Conservation (phyloP, 441 rosid genomes). For the Populus trichocarpa region DNA sequence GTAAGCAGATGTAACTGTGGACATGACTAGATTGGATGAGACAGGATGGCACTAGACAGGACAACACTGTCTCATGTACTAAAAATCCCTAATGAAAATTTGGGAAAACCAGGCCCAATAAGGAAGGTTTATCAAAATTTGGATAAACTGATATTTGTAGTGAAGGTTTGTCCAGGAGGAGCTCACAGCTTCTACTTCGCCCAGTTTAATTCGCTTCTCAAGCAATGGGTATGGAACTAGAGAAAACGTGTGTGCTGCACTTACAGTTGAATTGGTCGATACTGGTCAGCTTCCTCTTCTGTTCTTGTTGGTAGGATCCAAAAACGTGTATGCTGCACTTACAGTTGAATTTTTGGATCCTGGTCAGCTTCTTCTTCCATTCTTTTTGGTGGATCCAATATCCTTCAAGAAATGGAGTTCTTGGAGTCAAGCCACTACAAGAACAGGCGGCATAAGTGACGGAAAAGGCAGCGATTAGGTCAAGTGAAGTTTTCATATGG, state of each 20-base stretch:
- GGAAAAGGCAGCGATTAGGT: slow-evolving; percentile 27
- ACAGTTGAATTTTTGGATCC: not conserved
- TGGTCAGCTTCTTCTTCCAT: not conserved
- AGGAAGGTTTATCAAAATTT: too few species aligned
- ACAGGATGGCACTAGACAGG: too few species aligned
- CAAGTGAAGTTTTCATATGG: not conserved
- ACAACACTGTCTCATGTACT: too few species aligned
- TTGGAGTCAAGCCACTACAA: not conserved
- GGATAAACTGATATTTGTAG: not conserved
- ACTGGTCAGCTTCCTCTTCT: too few species aligned
- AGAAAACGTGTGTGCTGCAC: not conserved
- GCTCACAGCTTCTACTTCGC: not conserved
- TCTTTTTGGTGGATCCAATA: not conserved
- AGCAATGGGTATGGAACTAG: not conserved
- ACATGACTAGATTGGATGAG: too few species aligned
- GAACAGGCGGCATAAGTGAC: slow-evolving; percentile 31
- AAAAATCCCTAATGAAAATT: too few species aligned
- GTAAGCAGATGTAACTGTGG: too few species aligned
- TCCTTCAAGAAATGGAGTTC: slow-evolving; percentile 3
- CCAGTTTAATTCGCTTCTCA: not conserved
- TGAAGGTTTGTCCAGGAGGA: not conserved
- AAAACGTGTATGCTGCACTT: not conserved
- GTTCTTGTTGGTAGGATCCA: too few species aligned
- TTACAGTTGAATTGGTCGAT: too few species aligned
- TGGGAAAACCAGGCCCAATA: too few species aligned